Conservation (phyloP, 108 stramenopile genomes). For the Stephanodiscus minutulus region DNA sequence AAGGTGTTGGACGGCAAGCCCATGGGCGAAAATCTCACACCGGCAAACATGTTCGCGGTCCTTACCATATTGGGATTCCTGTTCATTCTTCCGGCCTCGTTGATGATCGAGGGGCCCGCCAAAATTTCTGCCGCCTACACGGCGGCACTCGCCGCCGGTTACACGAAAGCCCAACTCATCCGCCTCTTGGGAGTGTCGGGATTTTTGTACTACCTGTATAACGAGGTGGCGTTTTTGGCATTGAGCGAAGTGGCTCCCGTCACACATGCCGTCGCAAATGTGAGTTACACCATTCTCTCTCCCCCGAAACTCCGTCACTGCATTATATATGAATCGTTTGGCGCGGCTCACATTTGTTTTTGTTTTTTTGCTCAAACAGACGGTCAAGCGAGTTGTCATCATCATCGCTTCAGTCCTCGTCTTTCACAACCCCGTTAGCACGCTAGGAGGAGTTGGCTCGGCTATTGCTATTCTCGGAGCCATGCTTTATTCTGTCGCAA, state of each 20-base stretch:
- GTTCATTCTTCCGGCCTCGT: constrained; percentile 52
- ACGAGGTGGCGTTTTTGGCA: constrained; percentile 70
- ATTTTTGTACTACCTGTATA: constrained; percentile 71
- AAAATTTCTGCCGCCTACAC: constrained; percentile 43
- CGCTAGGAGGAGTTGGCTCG: constrained; percentile 20
- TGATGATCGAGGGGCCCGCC: constrained; percentile 57
- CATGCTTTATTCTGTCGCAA: constrained; percentile 35
- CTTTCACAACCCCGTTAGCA: constrained; percentile 37
- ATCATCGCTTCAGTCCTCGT: constrained; percentile 40
- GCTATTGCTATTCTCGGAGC: constrained; percentile 31
- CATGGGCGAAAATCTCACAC: constrained; percentile 61
- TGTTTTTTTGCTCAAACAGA: neutral
- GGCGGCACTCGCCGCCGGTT: constrained; percentile 6
- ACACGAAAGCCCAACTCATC: constrained; percentile 5
- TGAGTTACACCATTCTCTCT: neutral
- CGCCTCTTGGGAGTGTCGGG: constrained; percentile 36
- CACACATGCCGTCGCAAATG: constrained; percentile 48
- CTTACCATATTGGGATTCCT: constrained; percentile 61
- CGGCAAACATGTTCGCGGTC: constrained; percentile 66
- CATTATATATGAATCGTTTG: no score
- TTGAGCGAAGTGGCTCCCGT: constrained; percentile 52
- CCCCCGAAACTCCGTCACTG: neutral
- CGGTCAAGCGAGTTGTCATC: constrained; percentile 48
- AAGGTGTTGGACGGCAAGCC: constrained; percentile 40
- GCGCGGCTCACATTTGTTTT: no score